Conservation (phyloP, 768 basidiomycete genomes). For the Boletus fagicola region DNA sequence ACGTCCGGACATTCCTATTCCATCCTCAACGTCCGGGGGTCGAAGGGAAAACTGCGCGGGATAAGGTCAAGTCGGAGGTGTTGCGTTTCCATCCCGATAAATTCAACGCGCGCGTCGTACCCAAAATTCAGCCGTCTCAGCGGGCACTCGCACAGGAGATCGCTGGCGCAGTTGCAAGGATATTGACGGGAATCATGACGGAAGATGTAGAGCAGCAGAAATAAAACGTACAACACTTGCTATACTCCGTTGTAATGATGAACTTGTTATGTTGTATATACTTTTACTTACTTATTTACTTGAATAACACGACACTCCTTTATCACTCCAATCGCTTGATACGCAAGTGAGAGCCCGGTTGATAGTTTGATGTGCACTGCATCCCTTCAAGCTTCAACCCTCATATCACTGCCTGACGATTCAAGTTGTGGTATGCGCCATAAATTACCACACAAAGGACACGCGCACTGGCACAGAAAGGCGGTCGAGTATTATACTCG, state of each 20-base stretch:
- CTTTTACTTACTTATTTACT: neutral
- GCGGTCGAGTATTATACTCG: too few relatives aligned
- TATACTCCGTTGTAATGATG: neutral
- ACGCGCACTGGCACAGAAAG: too few relatives aligned
- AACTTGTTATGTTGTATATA: neutral
- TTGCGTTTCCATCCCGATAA: slow-evolving; percentile 59
- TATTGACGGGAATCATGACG: slow-evolving; percentile 39
- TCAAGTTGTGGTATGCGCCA: neutral
- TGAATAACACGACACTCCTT: slow-evolving; percentile 5
- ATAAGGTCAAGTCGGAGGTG: slow-evolving; percentile 43
- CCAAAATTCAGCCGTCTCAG: slow-evolving; percentile 35
- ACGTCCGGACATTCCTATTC: slow-evolving; percentile 41
- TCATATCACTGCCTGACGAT: neutral
- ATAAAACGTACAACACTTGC: neutral
- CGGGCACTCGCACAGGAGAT: slow-evolving; percentile 35
- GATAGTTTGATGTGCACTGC: neutral
- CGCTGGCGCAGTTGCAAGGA: slow-evolving; percentile 40
- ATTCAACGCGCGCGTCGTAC: slow-evolving; percentile 38
- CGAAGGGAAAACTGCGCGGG: slow-evolving; percentile 34
- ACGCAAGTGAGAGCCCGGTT: neutral
- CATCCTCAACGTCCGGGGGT: slow-evolving; percentile 32
- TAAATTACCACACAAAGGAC: neutral
- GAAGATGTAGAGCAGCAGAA: slow-evolving; percentile 11
- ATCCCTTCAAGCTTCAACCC: neutral
- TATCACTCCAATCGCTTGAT: neutral